phyloP scores from a whole-genome alignment of 495 filamentous ascomycete genomes.

The Bathelium albidoporum region DNA sequence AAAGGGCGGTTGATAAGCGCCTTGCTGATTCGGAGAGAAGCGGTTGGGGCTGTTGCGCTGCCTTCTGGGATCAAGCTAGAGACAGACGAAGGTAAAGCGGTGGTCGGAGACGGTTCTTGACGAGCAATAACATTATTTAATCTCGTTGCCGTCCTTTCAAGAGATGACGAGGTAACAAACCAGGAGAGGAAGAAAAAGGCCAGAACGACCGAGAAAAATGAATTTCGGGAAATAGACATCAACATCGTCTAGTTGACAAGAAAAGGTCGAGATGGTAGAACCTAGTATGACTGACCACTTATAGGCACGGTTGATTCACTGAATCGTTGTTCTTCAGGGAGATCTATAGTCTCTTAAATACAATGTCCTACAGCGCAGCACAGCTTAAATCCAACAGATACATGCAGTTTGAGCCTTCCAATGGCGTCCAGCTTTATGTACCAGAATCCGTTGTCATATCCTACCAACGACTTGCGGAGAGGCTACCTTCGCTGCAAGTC shows the following conservation, averaged over 20 bases:
- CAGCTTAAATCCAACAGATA: background rate
- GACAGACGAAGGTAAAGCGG: background rate
- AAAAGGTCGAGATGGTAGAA: background rate
- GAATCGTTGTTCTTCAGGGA: background rate
- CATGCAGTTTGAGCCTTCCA: background rate
- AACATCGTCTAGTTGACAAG: background rate
- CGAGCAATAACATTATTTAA: background rate
- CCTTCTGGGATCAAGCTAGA: background rate
- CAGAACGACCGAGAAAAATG: background rate
- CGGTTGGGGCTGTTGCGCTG: background rate
- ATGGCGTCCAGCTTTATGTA: background rate
- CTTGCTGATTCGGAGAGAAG: background rate
- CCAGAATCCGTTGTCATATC: background rate
- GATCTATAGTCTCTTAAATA: background rate
- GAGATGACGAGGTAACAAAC: background rate
- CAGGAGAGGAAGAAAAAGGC: background rate
- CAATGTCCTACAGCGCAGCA: background rate
- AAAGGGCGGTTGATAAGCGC: background rate
- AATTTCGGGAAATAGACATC: background rate
- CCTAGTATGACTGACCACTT: background rate
- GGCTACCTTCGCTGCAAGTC: background rate
- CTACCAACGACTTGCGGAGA: background rate
- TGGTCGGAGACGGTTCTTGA: background rate
- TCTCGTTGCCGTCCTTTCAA: background rate
- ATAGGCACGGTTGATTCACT: background rate